Conservation (phyloP, 352 stramenopile genomes). For the Pythium rhizo-oryzae region DNA sequence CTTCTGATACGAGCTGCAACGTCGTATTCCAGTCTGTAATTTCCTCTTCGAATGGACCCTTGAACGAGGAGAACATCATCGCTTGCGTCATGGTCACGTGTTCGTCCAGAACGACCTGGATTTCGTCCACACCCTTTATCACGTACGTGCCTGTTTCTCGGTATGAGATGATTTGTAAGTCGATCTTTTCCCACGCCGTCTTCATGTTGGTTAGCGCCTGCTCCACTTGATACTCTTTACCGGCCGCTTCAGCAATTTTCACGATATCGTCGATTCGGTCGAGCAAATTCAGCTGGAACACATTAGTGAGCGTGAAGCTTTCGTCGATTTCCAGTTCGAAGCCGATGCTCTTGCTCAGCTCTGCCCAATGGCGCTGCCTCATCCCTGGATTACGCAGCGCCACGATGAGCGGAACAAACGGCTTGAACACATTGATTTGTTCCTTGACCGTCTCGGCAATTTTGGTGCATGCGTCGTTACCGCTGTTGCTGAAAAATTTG, state of each 20-base stretch:
- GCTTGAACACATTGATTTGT: constrained; percentile 93
- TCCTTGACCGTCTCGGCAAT: constrained; percentile 93
- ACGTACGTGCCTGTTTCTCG: constrained; percentile 94
- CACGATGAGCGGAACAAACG: constrained; percentile 92
- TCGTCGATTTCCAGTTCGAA: constrained; percentile 91
- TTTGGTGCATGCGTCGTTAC: constrained; percentile 86
- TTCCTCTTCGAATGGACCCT: constrained; percentile 93
- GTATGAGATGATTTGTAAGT: constrained; percentile 91
- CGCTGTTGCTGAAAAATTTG: constrained; percentile 93
- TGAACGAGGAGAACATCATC: constrained; percentile 97
- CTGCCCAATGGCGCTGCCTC: constrained; percentile 93
- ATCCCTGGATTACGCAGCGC: constrained; percentile 93
- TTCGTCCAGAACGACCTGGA: constrained; percentile 94
- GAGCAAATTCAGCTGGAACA: constrained; percentile 84
- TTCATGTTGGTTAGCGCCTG: constrained; percentile 94
- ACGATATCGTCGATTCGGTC: constrained; percentile 92
- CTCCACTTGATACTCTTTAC: constrained; percentile 96
- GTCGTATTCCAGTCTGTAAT: constrained; percentile 94
- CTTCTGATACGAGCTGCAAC: constrained; percentile 91
- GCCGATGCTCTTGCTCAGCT: constrained; percentile 84
- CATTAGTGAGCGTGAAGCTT: constrained; percentile 83
- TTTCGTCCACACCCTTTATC: constrained; percentile 94
- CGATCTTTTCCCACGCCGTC: constrained; percentile 87
- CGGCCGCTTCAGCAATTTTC: constrained; percentile 91
- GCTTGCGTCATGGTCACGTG: constrained; percentile 96